Conservation (phyloP, 148 eudicot species). For the Camellia lanceoleosa region DNA sequence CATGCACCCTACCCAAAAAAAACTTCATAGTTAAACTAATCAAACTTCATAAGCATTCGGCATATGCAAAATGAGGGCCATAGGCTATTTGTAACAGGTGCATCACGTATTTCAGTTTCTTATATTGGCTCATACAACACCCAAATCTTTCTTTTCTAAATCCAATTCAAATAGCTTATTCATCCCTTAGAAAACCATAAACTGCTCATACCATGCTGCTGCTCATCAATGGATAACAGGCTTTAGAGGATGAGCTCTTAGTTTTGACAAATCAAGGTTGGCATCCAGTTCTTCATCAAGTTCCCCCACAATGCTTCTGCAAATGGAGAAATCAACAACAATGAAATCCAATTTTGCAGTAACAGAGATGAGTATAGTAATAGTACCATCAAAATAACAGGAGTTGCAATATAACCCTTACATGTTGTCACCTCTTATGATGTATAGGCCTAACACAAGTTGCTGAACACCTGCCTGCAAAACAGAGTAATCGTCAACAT, state of each 20-base stretch:
- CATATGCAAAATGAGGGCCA: too few relatives aligned
- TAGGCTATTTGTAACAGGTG: not conserved
- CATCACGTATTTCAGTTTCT: not conserved
- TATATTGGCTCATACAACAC: not conserved
- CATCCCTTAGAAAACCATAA: not conserved
- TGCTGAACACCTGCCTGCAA: slow-evolving; percentile 92
- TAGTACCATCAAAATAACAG: not conserved
- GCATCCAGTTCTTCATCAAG: slow-evolving; percentile 84
- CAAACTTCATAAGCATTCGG: not conserved
- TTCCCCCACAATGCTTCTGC: slow-evolving; percentile 84
- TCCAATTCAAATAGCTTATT: not conserved
- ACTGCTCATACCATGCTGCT: slow-evolving; percentile 10
- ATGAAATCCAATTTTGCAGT: not conserved
- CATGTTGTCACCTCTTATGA: slow-evolving; percentile 96
- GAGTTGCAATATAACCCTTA: slow-evolving; percentile 23
- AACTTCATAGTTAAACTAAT: not conserved
- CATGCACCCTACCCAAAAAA: too few relatives aligned
- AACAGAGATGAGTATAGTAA: not conserved
- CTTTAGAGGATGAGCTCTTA: slow-evolving; percentile 82
- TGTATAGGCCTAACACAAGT: slow-evolving; percentile 84
- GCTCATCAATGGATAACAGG: slow-evolving; percentile 66
- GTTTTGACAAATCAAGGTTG: slow-evolving; percentile 54
- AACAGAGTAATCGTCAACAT: not conserved
- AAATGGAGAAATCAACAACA: slow-evolving; percentile 6
- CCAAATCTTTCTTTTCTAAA: not conserved